phyloP scores from a whole-genome alignment of 1,284 basidiomycete genomes.

The Ganoderma sp. region DNA sequence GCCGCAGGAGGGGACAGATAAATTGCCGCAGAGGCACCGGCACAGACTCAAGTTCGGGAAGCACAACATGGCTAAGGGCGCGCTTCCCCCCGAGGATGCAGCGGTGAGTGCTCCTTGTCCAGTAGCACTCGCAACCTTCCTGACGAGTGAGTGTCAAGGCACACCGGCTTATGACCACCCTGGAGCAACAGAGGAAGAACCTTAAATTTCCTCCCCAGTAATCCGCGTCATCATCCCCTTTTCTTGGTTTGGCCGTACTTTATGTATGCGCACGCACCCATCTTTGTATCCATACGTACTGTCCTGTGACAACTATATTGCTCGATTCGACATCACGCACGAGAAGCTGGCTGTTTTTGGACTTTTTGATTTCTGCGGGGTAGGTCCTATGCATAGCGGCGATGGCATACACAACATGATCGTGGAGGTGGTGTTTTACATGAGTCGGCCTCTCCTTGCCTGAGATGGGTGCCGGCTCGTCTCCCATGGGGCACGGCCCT shows the following conservation, averaged over 20 bases:
- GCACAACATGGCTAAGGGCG: conserved; percentile 87
- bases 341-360: conserved; percentile 37
- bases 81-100: conserved; percentile 77
- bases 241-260: background rate
- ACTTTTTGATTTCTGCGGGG: conserved; percentile 40
- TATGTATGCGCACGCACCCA: too few relatives aligned
- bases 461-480: conserved; percentile 23
- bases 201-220: conserved; percentile 17
- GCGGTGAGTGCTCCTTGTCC: conserved; percentile 55
- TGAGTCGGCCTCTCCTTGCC: conserved; percentile 35
- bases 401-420: conserved; percentile 38
- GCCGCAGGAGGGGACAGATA: conserved; percentile 51
- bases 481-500: conserved; percentile 25
- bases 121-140: background rate
- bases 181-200: conserved; percentile 63
- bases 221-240: conserved; percentile 10
- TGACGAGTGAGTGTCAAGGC: conserved; percentile 30
- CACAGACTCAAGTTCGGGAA: conserved; percentile 64
- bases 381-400: conserved; percentile 39
- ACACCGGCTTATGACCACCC: conserved; percentile 47
- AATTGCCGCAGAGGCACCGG: conserved; percentile 45
- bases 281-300: conserved; percentile 8
- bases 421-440: conserved; percentile 35
- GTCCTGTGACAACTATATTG: background rate
- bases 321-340: background rate